These are phyloP conservation scores for Leccinum variicolor DNA, from an alignment of 768 basidiomycete genomes.

Conservation along the genomic window DNA sequence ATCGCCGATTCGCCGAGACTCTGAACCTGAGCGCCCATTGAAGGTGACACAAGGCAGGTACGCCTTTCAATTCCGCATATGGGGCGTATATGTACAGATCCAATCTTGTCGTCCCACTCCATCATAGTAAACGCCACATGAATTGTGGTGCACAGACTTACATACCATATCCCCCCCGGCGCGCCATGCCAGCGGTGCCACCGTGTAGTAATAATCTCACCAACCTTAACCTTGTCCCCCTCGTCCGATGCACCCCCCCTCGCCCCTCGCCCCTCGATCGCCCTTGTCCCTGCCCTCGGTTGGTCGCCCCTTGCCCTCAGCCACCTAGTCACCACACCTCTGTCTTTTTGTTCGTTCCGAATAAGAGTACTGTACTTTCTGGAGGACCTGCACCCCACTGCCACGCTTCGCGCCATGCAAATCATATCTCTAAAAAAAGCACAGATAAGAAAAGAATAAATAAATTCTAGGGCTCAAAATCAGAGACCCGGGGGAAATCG, in stretches of 20 bases:
- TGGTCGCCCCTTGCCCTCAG: background rate
- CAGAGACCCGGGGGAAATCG: background rate
- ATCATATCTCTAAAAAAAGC: background rate
- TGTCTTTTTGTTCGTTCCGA: background rate
- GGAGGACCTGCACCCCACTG: background rate
- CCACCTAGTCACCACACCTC: background rate
- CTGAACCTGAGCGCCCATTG: background rate
- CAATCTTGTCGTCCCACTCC: background rate
- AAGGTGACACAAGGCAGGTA: background rate
- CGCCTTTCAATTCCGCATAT: background rate
- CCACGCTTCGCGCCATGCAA: background rate
- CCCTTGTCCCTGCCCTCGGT: background rate
- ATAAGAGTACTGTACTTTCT: background rate
- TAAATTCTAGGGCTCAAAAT: background rate
- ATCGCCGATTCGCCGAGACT: background rate
- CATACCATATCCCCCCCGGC: background rate
- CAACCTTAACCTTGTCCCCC: background rate
- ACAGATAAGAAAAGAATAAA: no score
- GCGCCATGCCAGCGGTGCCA: background rate
- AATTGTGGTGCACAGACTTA: background rate
- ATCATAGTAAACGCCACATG: background rate
- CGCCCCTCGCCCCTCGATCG: background rate
- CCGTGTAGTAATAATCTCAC: background rate
- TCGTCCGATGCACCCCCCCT: background rate
- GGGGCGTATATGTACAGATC: background rate